Conservation (phyloP, 768 basidiomycete genomes). For the Favolaschia claudopus region DNA sequence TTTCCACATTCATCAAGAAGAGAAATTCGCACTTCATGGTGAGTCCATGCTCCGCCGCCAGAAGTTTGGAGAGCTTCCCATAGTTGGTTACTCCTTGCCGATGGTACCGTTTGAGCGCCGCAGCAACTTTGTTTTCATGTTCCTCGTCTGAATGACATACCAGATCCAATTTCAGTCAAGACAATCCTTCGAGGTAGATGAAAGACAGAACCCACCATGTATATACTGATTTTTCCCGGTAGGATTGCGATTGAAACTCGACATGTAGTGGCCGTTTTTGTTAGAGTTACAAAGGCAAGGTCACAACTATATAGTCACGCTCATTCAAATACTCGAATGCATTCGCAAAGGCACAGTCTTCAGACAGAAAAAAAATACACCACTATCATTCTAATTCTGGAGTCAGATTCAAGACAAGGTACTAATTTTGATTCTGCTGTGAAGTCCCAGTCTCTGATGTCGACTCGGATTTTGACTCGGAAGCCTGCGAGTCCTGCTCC, state of each 20-base stretch:
- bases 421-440: no score
- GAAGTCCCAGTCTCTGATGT: no score
- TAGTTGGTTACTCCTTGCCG: slow-evolving; percentile 26
- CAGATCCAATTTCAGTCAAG: neutral
- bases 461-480: no score
- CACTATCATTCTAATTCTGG: no score
- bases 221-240: slow-evolving; percentile 27
- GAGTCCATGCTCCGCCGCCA: slow-evolving; percentile 29
- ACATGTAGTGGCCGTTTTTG: neutral
- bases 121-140: slow-evolving; percentile 17
- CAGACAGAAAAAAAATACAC: no score
- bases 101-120: slow-evolving; percentile 30
- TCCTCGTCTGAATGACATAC: slow-evolving; percentile 17
- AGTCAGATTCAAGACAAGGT: no score
- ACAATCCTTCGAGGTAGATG: neutral
- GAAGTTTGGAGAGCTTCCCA: slow-evolving; percentile 18
- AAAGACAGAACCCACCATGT: slow-evolving; percentile 14
- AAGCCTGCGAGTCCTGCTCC: no score
- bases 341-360: no score
- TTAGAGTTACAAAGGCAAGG: neutral
- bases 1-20: no score
- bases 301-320: neutral
- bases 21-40: slow-evolving; percentile 18
- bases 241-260: slow-evolving; percentile 25
- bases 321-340: neutral